Base-by-base conservation (phyloP, 352 stramenopile genomes). In the Sclerospora graminicola region DNA sequence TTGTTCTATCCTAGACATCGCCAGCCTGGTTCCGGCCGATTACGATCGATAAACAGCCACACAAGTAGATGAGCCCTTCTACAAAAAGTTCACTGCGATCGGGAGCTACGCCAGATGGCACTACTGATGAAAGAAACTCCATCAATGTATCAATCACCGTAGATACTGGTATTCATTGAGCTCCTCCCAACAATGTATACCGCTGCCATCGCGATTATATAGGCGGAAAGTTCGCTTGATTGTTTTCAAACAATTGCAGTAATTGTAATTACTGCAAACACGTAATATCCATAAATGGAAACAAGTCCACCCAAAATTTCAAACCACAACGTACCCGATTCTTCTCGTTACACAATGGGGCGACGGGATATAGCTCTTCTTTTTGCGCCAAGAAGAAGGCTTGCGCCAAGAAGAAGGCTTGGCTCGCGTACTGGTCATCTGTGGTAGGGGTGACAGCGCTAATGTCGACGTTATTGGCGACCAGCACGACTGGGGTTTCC, bases 341-440 rank as follows among this genome's bases (percentile, higher is more conserved):
- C 49, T 85, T 83, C 44, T 74, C 73, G 51, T 94, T 80, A 62
- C 88, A 94, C 19, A 95, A 62, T n/a, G 84, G 84, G 16, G 82
- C 69, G 14, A 91, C 69, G 2, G 84, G 84, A 51, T 95, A 95
- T 10, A 95, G 31, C n/a, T 94, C 84, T 4, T 80, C 80, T 48
- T 94, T 91, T 41, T 94, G 82, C 3, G 84, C 84, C 27, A 89
- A 66, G 60, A 87, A 87, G 49, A 95, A 95, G 5, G 84, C 82
- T 45, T 89, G 80, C 2, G 79, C 71, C 39, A 90, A 52, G 13
- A 77, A 61, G 7, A 65, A 62, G 37, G 83, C 73, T 63, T 89
- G 73, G 42, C 65, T 83, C 13, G 71, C 67, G 46, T 86, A 83
- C 6, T 71, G 60, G 3, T 57, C 66, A 24, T 82, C 69, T 5